A percentile compares a stretch with the other conserved stretches of the same genome.
Conservation (phyloP, 176 grass and related monocot genomes). For the Metroxylon sagu region DNA sequence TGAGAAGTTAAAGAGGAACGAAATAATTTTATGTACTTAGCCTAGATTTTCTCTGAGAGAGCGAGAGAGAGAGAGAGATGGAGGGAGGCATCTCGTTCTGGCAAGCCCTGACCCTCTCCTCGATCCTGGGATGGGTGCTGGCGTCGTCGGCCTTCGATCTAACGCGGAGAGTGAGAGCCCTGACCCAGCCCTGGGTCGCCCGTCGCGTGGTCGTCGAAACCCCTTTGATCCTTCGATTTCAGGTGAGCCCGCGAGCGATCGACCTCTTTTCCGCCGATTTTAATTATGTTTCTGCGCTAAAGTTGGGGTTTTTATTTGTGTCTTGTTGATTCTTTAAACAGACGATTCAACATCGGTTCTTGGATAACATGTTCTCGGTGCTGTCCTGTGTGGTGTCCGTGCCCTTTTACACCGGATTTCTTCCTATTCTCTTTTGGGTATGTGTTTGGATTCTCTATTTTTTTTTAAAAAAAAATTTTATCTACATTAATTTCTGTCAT, state of each 20-base stretch:
- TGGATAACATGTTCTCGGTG: constrained; percentile 77
- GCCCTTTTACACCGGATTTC: constrained; percentile 96
- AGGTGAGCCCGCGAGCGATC: constrained; percentile 27
- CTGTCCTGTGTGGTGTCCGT: constrained; percentile 86
- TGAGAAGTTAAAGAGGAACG: too few species aligned
- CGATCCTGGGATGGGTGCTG: constrained; percentile 63
- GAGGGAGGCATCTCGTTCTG: constrained; percentile 55
- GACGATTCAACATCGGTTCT: constrained; percentile 50
- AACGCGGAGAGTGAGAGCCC: constrained; percentile 48
- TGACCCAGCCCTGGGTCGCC: constrained; percentile 56
- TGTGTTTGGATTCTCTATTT: background rate
- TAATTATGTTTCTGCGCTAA: background rate
- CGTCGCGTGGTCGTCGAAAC: constrained; percentile 63
- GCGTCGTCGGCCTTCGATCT: constrained; percentile 69
- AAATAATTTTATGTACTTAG: too few species aligned
- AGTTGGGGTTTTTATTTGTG: constrained; percentile 5
- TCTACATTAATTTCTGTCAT: constrained; percentile 8
- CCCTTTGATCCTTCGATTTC: constrained; percentile 48
- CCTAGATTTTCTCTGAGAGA: background rate
- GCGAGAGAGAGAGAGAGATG: constrained; percentile 13
- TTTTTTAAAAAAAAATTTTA: too few species aligned
- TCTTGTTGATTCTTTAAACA: constrained; percentile 34
- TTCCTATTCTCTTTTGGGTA: constrained; percentile 97
- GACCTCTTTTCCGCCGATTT: too few species aligned
- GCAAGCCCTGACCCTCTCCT: constrained; percentile 64